Evolutionary conservation across 139 green algal genomes (phyloP), one percentile per base, ranked within the genome.

Genomic region (Coccomyxa sp.): DNA sequence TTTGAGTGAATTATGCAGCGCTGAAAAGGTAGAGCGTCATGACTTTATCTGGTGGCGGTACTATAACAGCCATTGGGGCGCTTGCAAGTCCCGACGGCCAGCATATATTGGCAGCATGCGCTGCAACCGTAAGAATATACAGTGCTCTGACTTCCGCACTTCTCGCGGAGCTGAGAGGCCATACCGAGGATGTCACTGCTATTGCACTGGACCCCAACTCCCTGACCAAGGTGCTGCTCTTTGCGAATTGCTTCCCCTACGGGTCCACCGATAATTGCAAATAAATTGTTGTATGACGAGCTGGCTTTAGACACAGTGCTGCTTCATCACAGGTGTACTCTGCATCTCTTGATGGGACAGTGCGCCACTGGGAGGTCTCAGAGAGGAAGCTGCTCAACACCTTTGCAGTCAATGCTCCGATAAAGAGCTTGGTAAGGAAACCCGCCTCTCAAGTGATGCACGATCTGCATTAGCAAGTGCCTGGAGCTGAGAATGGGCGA

Each of bases 291-390:
- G n/a, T n/a, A n/a, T n/a, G n/a, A n/a, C n/a, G n/a, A n/a, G n/a
- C n/a, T n/a, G n/a, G n/a, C n/a, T n/a, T n/a, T n/a, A n/a, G n/a
- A n/a, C n/a, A n/a, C n/a, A n/a, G n/a, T n/a, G n/a, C n/a, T n/a
- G n/a, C n/a, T n/a, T n/a, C 5, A 64, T 22, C 50, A 24, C 75
- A 91, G 87, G 82, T 84, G 4, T 91, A 88, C 79, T 78, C 73
- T 27, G 82, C 74, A 22, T 88, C 81, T 4, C 34, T 85, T 40
- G 89, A 93, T 74, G 83, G 84, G 14, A 90, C 86, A 1, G n/a
- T 93, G 36, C 82, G 84, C 50, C 81, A 88, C 50, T 93, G 89
- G 89, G 79, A 89, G 75, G 82, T 82, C 33, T 27, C 31, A 1
- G 71, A 70, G 14, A 72, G 79, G 24, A 44, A 27, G 16, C 33